Evolutionary conservation across 495 filamentous ascomycete genomes (phyloP).

Genomic region (Penicillium cataractarum): DNA sequence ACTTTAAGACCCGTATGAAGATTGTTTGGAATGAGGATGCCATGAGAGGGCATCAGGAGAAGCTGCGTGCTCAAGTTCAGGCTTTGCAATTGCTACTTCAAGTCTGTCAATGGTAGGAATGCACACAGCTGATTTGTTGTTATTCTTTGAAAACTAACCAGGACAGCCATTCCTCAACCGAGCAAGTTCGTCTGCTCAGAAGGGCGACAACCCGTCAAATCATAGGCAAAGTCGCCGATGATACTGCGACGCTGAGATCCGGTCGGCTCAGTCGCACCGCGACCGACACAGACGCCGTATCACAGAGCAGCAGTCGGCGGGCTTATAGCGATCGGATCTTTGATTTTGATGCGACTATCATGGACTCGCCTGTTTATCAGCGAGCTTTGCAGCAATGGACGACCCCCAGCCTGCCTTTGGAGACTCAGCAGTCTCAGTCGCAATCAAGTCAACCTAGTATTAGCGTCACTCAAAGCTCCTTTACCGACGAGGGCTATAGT

Average conservation of each 20-base stretch:
- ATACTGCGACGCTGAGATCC: conserved; percentile 43
- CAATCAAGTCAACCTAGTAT: conserved; percentile 1
- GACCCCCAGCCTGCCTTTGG: conserved; percentile 12
- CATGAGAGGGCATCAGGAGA: conserved; percentile 46
- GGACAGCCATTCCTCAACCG: conserved; percentile 36
- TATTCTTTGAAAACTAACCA: neutral
- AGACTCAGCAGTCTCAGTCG: conserved; percentile 11
- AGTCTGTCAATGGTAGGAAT: conserved; percentile 48
- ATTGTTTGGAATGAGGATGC: conserved; percentile 48
- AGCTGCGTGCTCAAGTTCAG: conserved; percentile 42
- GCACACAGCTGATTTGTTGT: neutral
- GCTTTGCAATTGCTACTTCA: conserved; percentile 50
- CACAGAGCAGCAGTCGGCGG: conserved; percentile 33
- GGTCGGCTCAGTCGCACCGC: conserved; percentile 27
- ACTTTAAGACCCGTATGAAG: conserved; percentile 32
- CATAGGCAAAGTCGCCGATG: conserved; percentile 44
- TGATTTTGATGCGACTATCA: conserved; percentile 38
- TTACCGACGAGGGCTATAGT: conserved; percentile 31
- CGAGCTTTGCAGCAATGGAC: conserved; percentile 24
- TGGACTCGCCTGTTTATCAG: conserved; percentile 35
- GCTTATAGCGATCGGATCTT: conserved; percentile 37
- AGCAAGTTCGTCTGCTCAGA: conserved; percentile 41
- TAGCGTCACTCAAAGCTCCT: conserved; percentile 14
- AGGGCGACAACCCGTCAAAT: conserved; percentile 40
- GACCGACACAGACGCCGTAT: conserved; percentile 33